Conservation (phyloP, 164 flowering plant species). For the Saururus chinensis region DNA sequence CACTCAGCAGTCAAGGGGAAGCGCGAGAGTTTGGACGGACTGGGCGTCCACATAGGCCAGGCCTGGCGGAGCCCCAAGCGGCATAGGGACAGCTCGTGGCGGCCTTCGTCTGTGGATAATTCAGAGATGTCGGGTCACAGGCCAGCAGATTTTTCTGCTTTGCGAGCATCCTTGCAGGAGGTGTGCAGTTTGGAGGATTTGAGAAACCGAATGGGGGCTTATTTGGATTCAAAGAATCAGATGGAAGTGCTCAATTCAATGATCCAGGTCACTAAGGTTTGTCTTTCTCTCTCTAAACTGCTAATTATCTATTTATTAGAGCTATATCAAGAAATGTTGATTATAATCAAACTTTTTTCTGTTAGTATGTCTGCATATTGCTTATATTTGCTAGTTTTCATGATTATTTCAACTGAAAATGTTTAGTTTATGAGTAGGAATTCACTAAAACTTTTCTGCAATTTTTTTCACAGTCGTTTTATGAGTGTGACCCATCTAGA, state of each 20-base stretch:
- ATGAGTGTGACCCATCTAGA: no score
- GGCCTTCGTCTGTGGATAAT: slow-evolving; percentile 5
- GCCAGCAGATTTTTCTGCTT: slow-evolving; percentile 16
- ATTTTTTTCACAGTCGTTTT: no score
- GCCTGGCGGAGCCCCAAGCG: slow-evolving; percentile 71
- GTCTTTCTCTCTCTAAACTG: background rate
- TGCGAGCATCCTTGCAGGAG: slow-evolving; percentile 51
- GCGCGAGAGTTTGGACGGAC: slow-evolving; percentile 35
- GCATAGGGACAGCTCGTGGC: slow-evolving; percentile 36
- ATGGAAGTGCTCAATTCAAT: slow-evolving; percentile 59
- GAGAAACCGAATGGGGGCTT: slow-evolving; percentile 61
- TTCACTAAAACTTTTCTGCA: no score
- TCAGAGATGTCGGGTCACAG: slow-evolving; percentile 10
- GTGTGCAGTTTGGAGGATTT: slow-evolving; percentile 89
- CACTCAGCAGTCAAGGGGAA: slow-evolving; percentile 27
- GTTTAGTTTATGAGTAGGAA: no score
- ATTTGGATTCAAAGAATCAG: slow-evolving; percentile 50
- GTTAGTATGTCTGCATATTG: no score
- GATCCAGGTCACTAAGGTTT: slow-evolving; percentile 71
- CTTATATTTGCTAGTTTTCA: no score
- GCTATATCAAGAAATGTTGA: no score
- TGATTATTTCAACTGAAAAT: no score
- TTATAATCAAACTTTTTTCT: no score
- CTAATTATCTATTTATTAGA: background rate
- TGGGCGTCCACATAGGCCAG: slow-evolving; percentile 30